Evolutionary conservation across 176 grass and related monocot species (phyloP).

Genomic region (bread wheat (Triticum aestivum)): IWGSC_CS_RefSeq_v2.1 NC_057795.1:335724769-335725268

Average conservation of each 20-base stretch:
- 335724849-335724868: not conserved
- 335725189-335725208: not conserved
- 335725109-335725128: not conserved
- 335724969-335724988: not conserved
- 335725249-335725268: slow-evolving; percentile 40
- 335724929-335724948: not conserved
- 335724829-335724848: slow-evolving; percentile 1
- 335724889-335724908: not conserved
- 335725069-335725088: too few species aligned
- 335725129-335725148: not conserved
- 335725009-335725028: not conserved
- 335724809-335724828: not conserved
- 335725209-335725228: not conserved
- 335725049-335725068: not conserved
- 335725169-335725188: not conserved
- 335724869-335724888: not conserved
- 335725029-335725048: not conserved
- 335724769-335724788: not conserved
- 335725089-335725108: not conserved
- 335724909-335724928: not conserved
- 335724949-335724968: not conserved
- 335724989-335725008: not conserved
- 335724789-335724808: not conserved
- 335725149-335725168: not conserved
- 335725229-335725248: slow-evolving; percentile 26